Percentiles rank a stretch among this genome's conserved stretches.
Evolutionary conservation across 1,284 basidiomycete genomes (phyloP).

Genomic region (Kwoniella shivajii): DNA sequence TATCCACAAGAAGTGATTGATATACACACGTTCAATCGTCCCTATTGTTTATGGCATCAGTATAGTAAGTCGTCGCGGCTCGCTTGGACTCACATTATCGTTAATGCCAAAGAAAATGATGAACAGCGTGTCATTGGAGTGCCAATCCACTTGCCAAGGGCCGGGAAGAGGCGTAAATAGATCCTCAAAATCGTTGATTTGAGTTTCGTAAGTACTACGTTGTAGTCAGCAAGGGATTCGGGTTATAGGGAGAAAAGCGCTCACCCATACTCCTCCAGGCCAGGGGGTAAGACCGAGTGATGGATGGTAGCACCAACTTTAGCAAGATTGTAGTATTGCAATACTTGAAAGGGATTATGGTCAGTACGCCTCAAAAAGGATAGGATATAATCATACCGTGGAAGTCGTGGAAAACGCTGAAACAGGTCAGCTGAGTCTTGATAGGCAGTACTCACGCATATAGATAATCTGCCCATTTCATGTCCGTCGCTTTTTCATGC

Average conservation of each 20-base stretch:
- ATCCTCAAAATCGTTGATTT: conserved; percentile 23
- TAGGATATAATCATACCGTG: conserved; percentile 4
- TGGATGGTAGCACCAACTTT: conserved; percentile 24
- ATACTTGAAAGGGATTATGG: neutral
- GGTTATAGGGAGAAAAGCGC: neutral
- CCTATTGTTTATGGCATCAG: neutral
- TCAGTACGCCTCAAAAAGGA: neutral
- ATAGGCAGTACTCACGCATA: conserved; percentile 15
- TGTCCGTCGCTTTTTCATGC: conserved; percentile 22
- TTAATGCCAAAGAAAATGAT: conserved; percentile 29
- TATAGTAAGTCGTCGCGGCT: neutral
- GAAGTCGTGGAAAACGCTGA: conserved; percentile 25
- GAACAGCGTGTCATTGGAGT: conserved; percentile 22
- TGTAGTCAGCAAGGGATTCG: neutral
- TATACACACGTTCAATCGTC: conserved; percentile 20
- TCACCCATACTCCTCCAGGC: conserved; percentile 22
- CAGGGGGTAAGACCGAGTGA: conserved; percentile 21
- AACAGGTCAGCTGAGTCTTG: neutral
- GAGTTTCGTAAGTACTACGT: conserved; percentile 15
- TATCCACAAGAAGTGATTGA: neutral
- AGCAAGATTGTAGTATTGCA: conserved; percentile 27
- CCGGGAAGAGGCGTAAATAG: conserved; percentile 27
- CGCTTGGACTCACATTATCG: conserved; percentile 21
- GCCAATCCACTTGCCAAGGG: conserved; percentile 22
- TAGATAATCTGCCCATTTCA: conserved; percentile 32